Percentiles rank a stretch among this genome's conserved stretches.
These are phyloP conservation scores for Aspergillus pseudoterreus DNA, from an alignment of 2,329 filamentous ascomycete genomes.

Conservation along the genomic window DNA sequence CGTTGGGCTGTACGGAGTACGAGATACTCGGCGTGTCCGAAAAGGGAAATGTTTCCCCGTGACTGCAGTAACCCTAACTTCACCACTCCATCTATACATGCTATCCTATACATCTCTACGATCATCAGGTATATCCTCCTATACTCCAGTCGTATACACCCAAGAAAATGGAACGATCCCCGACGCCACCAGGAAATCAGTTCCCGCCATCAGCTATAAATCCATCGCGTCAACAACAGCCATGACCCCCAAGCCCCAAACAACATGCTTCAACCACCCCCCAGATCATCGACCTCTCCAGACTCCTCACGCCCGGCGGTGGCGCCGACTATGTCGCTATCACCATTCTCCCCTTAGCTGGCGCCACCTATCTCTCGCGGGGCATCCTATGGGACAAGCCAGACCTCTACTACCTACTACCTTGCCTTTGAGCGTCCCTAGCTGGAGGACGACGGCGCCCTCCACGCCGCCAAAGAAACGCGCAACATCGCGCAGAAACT, in stretches of 20 bases:
- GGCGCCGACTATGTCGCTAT: conserved; percentile 35
- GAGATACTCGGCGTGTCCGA: too few relatives aligned
- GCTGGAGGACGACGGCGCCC: conserved; percentile 27
- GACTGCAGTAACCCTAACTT: too few relatives aligned
- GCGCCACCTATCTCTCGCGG: conserved; percentile 40
- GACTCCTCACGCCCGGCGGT: conserved; percentile 17
- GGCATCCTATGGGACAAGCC: conserved; percentile 48
- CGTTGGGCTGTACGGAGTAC: too few relatives aligned
- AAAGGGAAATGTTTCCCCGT: not conserved
- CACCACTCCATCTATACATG: too few relatives aligned
- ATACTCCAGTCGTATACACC: too few relatives aligned
- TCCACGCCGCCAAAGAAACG: conserved; percentile 30
- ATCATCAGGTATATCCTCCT: too few relatives aligned
- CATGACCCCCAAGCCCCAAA: not conserved
- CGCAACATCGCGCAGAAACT: conserved; percentile 47
- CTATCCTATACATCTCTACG: too few relatives aligned
- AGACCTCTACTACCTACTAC: conserved; percentile 46
- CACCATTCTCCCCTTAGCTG: conserved; percentile 33
- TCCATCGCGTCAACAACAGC: conserved; percentile 2
- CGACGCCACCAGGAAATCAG: too few relatives aligned
- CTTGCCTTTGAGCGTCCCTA: conserved; percentile 51
- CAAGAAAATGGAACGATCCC: too few relatives aligned
- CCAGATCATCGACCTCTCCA: conserved; percentile 17
- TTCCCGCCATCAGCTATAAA: not conserved
- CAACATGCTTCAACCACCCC: conserved; percentile 5